A percentile compares a stretch with the other conserved stretches of the same genome.
phyloP scores from a whole-genome alignment of 176 grass and related monocot genomes.

The Oryza longistaminata region DNA sequence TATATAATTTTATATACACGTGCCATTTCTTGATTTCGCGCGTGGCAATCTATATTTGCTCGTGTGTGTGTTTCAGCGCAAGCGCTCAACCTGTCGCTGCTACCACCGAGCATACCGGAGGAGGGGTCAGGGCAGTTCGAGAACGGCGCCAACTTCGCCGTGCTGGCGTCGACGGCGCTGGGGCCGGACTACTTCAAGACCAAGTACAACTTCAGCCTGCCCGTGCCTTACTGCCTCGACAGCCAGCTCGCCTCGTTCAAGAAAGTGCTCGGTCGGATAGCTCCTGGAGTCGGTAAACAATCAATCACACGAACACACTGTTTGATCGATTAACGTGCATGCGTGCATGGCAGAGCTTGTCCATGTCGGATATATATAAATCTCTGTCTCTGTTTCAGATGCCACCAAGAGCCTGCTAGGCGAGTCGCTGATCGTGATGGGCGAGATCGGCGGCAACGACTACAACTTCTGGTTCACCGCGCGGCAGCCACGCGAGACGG shows the following conservation, averaged over 20 bases:
- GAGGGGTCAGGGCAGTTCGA: constrained; percentile 36
- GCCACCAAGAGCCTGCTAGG: constrained; percentile 5
- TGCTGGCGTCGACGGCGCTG: constrained; percentile 45
- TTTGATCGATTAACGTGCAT: not conserved
- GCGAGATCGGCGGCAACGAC: constrained; percentile 73
- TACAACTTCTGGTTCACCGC: constrained; percentile 43
- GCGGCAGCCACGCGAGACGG: not conserved
- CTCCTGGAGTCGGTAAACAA: constrained; percentile 33
- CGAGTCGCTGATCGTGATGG: constrained; percentile 47
- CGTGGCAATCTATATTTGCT: not conserved
- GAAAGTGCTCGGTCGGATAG: constrained; percentile 41
- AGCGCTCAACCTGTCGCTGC: constrained; percentile 43
- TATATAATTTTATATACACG: not conserved
- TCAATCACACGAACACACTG: not conserved
- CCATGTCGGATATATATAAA: not conserved
- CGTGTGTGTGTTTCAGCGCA: constrained; percentile 41
- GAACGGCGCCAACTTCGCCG: constrained; percentile 60
- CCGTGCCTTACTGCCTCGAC: constrained; percentile 13
- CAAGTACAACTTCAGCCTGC: not conserved
- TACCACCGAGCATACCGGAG: constrained; percentile 44
- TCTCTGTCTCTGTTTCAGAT: not conserved
- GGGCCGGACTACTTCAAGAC: constrained; percentile 25
- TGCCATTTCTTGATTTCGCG: not conserved
- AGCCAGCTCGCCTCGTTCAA: constrained; percentile 53
- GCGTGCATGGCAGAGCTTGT: not conserved